Evolutionary conservation across 164 flowering plant genomes (phyloP), one percentile per base, ranked within the genome.

Genomic region (Warburgia ugandensis): DNA sequence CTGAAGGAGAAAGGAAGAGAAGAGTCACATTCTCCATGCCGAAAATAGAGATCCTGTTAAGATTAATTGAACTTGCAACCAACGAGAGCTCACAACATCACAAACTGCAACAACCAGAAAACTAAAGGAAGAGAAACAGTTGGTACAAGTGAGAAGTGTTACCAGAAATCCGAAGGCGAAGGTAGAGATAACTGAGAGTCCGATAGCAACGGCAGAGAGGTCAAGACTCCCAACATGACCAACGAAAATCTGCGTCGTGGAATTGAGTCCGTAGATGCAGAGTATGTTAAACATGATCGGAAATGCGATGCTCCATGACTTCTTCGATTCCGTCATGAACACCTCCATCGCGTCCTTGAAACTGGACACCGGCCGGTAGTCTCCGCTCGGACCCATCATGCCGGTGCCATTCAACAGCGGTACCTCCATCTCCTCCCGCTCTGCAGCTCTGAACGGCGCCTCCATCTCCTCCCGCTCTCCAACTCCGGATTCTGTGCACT

Each of bases 111-210:
- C 45, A 41, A 41, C 3, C 0, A 1, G 13, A 20, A 20, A 19
- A 7, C 25, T 1, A 43, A n/a, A 21, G 22, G 2, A 2, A 43
- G n/a, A 20, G 27, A 43, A 43, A 43, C 26, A 7, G 13, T 28
- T 14, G 48, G 4, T 13, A 27, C 2, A n/a, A 17, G n/a, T 16
- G 36, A 9, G 28, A 11, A 26, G 20, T 29, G n/a, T 53, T 46
- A 82, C 97, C 85, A 84, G 56, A 75, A 85, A 89, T 5, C 94
- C 94, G 44, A 89, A 86, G 3, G 86, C 66, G 72, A 89, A 81
- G 57, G 66, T 81, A 11, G 81, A 70, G 57, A 89, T 60, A 63
- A 86, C 97, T 17, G 90, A 79, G 8, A 86, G 50, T 14, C 83
- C 63, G 43, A 83, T 72, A 7, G 97, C 82, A n/a, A 80, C 81